A percentile compares a stretch with the other conserved stretches of the same genome.
phyloP scores from a whole-genome alignment of 257 asterid species.

The Linderniella brevidens region DNA sequence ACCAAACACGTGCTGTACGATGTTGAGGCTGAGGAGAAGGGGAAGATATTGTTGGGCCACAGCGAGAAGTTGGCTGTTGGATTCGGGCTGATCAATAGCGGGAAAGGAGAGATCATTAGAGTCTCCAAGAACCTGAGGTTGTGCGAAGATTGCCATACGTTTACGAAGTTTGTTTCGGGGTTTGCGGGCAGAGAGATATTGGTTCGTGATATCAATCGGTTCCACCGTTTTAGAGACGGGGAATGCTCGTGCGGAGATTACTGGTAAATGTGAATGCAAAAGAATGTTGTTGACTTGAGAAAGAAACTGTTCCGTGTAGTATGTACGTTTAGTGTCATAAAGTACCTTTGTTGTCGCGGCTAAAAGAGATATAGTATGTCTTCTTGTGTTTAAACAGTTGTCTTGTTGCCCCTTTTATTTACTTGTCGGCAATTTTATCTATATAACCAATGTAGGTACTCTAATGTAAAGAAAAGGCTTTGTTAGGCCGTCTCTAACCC shows the following conservation, averaged over 20 bases:
- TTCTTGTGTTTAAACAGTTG: too few species aligned
- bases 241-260: constrained; percentile 74
- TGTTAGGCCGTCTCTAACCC: too few species aligned
- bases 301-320: too few species aligned
- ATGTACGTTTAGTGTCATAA: too few species aligned
- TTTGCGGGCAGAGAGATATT: constrained; percentile 42
- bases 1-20: constrained; percentile 56
- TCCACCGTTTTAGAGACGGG: constrained; percentile 68
- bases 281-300: too few species aligned
- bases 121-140: constrained; percentile 75
- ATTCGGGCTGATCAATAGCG: constrained; percentile 58
- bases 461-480: too few species aligned
- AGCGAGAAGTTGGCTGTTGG: constrained; percentile 87
- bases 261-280: constrained; percentile 23
- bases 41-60: constrained; percentile 59
- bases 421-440: too few species aligned
- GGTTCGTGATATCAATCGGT: constrained; percentile 66
- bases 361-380: too few species aligned
- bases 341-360: too few species aligned
- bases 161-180: constrained; percentile 55
- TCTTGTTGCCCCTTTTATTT: too few species aligned
- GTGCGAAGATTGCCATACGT: constrained; percentile 82
- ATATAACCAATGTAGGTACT: too few species aligned
- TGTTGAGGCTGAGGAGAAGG: constrained; percentile 56
- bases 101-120: constrained; percentile 64